These are phyloP conservation scores for Boletus bicolor DNA, from an alignment of 768 basidiomycete genomes.

Conservation along the genomic window DNA sequence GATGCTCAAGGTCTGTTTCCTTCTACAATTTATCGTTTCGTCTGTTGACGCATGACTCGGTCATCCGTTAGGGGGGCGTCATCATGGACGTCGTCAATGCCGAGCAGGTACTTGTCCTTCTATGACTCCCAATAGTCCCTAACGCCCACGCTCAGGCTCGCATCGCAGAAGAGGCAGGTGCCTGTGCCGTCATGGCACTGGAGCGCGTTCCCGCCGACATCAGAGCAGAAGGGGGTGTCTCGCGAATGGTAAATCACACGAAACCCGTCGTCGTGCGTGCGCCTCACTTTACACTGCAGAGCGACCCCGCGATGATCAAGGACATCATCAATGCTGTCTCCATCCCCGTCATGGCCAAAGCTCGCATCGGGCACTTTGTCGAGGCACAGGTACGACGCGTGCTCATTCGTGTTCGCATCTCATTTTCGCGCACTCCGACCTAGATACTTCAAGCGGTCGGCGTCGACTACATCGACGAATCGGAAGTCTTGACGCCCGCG, in stretches of 20 bases:
- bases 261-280: background rate
- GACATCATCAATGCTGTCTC: conserved; percentile 92
- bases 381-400: conserved; percentile 74
- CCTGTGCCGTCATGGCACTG: conserved; percentile 96
- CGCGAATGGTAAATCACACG: conserved; percentile 71
- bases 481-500: conserved; percentile 91
- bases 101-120: conserved; percentile 44
- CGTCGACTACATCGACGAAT: conserved; percentile 96
- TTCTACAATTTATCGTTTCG: background rate
- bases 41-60: background rate
- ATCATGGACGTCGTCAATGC: conserved; percentile 95
- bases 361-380: conserved; percentile 95
- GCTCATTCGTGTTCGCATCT: background rate
- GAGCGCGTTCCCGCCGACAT: conserved; percentile 97
- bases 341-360: conserved; percentile 96
- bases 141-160: conserved; percentile 57
- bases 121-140: background rate
- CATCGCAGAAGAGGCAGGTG: conserved; percentile 96
- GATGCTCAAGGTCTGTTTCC: conserved; percentile 79
- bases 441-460: conserved; percentile 93
- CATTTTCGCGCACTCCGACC: background rate
- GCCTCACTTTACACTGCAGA: conserved; percentile 39
- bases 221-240: conserved; percentile 86
- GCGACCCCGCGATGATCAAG: conserved; percentile 96
- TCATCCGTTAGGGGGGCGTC: conserved; percentile 60